These are phyloP conservation scores for Pythium phragmitis DNA, from an alignment of 352 stramenopile species.

Conservation along the genomic window DNA sequence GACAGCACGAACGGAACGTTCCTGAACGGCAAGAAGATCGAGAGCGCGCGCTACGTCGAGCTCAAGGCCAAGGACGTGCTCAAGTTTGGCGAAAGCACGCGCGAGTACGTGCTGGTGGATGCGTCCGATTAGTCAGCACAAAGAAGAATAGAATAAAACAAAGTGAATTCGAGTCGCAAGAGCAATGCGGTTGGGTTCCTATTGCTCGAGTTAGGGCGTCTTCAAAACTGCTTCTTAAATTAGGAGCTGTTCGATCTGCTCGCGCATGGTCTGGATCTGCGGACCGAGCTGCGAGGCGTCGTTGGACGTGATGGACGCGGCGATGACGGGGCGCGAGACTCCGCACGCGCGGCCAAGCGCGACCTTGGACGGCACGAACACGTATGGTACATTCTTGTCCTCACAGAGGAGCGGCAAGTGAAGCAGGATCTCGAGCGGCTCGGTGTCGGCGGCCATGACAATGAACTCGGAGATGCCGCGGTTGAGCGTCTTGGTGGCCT, in stretches of 20 bases:
- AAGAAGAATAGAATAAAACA: neutral
- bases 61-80: conserved; percentile 95
- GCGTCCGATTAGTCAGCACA: conserved; percentile 30
- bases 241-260: conserved; percentile 99
- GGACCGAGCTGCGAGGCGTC: conserved; percentile 98
- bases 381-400: conserved; percentile 96
- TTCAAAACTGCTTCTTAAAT: conserved; percentile 88
- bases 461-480: conserved; percentile 99
- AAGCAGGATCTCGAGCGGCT: conserved; percentile 99
- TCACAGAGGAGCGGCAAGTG: conserved; percentile 99
- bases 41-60: conserved; percentile 96
- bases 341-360: conserved; percentile 98
- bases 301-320: conserved; percentile 98
- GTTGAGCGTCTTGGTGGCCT: conserved; percentile 99
- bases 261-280: conserved; percentile 99
- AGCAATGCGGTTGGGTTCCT: neutral
- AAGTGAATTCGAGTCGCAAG: neutral
- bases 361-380: conserved; percentile 96
- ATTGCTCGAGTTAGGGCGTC: neutral
- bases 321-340: conserved; percentile 98
- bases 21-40: conserved; percentile 94
- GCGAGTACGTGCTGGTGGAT: conserved; percentile 97
- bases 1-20: conserved; percentile 98
- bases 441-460: conserved; percentile 99
- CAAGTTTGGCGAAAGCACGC: conserved; percentile 95